Conservation (phyloP, 2,329 filamentous ascomycete genomes). For the Penicillium paneum region DNA sequence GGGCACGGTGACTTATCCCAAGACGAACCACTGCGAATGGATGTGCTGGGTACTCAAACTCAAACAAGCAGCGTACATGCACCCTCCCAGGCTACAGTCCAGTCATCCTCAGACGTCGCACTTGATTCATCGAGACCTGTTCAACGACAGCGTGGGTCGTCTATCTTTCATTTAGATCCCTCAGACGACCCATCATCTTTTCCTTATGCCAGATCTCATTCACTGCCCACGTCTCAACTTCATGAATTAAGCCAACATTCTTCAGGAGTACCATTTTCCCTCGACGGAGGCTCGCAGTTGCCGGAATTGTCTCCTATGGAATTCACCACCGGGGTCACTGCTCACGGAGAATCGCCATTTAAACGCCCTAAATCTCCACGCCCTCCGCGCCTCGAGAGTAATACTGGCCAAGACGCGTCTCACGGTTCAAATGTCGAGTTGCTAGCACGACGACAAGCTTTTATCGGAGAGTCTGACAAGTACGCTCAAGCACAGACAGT, state of each 20-base stretch:
- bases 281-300: background rate
- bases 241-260: slow-evolving; percentile 6
- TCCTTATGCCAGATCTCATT: slow-evolving; percentile 21
- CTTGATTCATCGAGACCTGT: slow-evolving; percentile 26
- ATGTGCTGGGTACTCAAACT: slow-evolving; percentile 25
- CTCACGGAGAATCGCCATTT: slow-evolving; percentile 11
- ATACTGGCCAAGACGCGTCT: background rate
- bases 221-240: slow-evolving; percentile 5
- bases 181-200: slow-evolving; percentile 16
- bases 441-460: slow-evolving; percentile 22
- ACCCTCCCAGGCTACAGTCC: slow-evolving; percentile 14
- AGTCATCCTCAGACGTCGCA: slow-evolving; percentile 19
- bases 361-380: slow-evolving; percentile 16
- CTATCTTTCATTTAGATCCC: slow-evolving; percentile 5
- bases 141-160: slow-evolving; percentile 14
- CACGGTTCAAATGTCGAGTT: slow-evolving; percentile 13
- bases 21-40: slow-evolving; percentile 9
- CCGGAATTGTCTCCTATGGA: slow-evolving; percentile 1
- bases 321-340: slow-evolving; percentile 15
- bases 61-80: slow-evolving; percentile 20
- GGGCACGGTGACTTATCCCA: slow-evolving; percentile 17
- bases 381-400: background rate
- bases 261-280: background rate
- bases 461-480: slow-evolving; percentile 18
- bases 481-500: slow-evolving; percentile 26